Percentiles rank a stretch among this genome's conserved stretches.
phyloP scores from a whole-genome alignment of 1,284 basidiomycete genomes.

The Athelia sp. region DNA sequence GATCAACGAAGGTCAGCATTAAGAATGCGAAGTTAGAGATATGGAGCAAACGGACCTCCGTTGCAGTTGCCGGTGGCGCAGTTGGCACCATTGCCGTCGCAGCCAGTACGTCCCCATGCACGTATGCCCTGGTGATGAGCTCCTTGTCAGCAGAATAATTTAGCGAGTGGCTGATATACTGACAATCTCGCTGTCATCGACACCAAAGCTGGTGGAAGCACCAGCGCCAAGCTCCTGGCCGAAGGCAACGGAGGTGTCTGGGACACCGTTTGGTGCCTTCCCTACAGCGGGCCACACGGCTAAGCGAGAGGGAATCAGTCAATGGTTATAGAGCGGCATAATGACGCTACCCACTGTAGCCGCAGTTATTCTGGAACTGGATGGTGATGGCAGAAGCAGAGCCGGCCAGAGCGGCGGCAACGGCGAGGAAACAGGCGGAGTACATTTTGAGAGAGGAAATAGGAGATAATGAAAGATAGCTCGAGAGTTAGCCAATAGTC shows the following conservation, averaged over 20 bases:
- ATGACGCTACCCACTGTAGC: background rate
- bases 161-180: background rate
- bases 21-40: background rate
- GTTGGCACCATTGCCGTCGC: constrained; percentile 11
- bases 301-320: background rate
- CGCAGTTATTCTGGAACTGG: background rate
- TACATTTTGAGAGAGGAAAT: background rate
- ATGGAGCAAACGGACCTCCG: constrained; percentile 3
- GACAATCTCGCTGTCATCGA: constrained; percentile 3
- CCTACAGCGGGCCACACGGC: constrained; percentile 6
- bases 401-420: background rate
- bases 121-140: constrained; percentile 8
- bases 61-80: constrained; percentile 10
- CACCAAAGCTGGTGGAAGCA: constrained; percentile 1
- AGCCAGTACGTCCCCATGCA: constrained; percentile 14
- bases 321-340: too few relatives aligned
- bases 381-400: background rate
- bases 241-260: constrained; percentile 5
- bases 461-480: background rate
- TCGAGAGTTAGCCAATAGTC: too few relatives aligned
- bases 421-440: background rate
- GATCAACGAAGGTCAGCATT: background rate
- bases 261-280: constrained; percentile 5
- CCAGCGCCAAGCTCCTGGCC: background rate
- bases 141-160: background rate